These are phyloP conservation scores for Colletotrichum eremochloae DNA, from an alignment of 2,329 filamentous ascomycete species.

Conservation along the genomic window DNA sequence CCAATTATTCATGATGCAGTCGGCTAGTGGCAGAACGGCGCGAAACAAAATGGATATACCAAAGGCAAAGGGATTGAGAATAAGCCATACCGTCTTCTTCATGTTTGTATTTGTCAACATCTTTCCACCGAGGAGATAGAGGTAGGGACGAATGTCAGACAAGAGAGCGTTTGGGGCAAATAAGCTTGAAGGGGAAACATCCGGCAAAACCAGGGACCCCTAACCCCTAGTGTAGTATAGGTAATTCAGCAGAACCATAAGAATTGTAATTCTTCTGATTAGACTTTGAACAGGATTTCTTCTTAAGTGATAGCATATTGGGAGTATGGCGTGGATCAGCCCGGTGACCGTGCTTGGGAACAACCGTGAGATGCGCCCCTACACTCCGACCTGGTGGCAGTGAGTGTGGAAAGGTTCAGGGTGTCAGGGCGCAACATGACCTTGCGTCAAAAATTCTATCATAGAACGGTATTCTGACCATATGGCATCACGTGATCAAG, in stretches of 20 bases:
- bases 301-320: background rate
- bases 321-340: background rate
- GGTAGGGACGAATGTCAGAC: constrained; percentile 26
- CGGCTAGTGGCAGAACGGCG: background rate
- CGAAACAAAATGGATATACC: background rate
- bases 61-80: background rate
- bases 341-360: background rate
- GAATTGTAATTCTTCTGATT: constrained; percentile 27
- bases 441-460: background rate
- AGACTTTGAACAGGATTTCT: constrained; percentile 7
- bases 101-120: constrained; percentile 24
- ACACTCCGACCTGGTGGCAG: background rate
- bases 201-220: constrained; percentile 5
- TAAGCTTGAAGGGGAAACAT: constrained; percentile 5
- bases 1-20: constrained; percentile 4
- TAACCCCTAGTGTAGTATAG: background rate
- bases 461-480: background rate
- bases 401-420: background rate
- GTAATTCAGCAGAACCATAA: constrained; percentile 29
- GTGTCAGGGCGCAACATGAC: background rate
- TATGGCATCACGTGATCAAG: background rate
- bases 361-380: constrained; percentile 5
- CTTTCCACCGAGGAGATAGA: background rate
- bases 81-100: constrained; percentile 25
- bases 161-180: constrained; percentile 35